Conservation (phyloP, 495 filamentous ascomycete genomes). For the Hypoxylon rickii region DNA sequence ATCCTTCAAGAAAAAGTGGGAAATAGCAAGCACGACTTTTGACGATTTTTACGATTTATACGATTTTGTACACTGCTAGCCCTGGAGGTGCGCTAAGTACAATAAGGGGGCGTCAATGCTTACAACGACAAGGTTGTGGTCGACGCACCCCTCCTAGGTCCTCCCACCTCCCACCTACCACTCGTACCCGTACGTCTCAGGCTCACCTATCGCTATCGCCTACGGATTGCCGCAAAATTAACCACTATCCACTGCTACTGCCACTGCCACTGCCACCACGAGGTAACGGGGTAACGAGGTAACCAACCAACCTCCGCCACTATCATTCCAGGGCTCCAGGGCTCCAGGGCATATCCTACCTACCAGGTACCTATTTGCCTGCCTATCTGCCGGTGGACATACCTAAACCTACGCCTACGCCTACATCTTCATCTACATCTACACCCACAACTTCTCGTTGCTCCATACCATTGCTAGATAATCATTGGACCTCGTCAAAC, state of each 20-base stretch:
- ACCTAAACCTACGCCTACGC: not conserved
- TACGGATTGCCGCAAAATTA: not conserved
- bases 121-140: slow-evolving; percentile 33
- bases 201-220: not conserved
- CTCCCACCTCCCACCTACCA: slow-evolving; percentile 27
- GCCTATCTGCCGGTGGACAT: not conserved
- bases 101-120: slow-evolving; percentile 37
- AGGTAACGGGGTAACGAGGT: not conserved
- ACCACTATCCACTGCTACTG: too few relatives aligned
- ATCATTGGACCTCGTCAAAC: not conserved
- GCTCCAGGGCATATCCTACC: not conserved
- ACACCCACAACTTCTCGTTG: slow-evolving; percentile 9
- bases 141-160: slow-evolving; percentile 36
- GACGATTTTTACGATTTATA: too few relatives aligned
- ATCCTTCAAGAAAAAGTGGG: slow-evolving; percentile 10
- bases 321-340: not conserved
- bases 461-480: slow-evolving; percentile 1
- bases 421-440: slow-evolving; percentile 5
- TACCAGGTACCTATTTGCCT: not conserved
- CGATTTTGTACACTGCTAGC: too few relatives aligned
- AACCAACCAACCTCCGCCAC: not conserved
- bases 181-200: slow-evolving; percentile 3
- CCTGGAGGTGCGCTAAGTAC: slow-evolving; percentile 1
- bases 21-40: too few relatives aligned
- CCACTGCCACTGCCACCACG: slow-evolving; percentile 1